phyloP scores from a whole-genome alignment of 495 filamentous ascomycete genomes.

The Trichoderma gamsii region DNA sequence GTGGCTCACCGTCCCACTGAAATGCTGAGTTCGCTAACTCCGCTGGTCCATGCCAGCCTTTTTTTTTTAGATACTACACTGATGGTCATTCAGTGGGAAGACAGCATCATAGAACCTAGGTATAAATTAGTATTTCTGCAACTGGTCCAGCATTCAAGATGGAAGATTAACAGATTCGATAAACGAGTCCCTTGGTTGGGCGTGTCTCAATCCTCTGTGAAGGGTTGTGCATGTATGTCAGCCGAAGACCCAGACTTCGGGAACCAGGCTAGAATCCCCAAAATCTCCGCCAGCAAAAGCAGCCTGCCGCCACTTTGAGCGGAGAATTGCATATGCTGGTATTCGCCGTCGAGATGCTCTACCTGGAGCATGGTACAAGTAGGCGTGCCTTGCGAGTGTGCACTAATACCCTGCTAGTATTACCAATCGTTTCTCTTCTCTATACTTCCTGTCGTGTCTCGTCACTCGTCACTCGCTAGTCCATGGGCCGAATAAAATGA shows the following conservation, averaged over 20 bases:
- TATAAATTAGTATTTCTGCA: too few species aligned
- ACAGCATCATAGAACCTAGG: too few species aligned
- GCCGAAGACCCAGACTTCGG: neutral
- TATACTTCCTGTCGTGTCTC: neutral
- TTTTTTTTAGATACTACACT: too few species aligned
- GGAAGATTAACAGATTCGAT: too few species aligned
- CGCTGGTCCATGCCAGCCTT: too few species aligned
- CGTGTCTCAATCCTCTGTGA: neutral
- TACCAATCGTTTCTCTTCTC: neutral
- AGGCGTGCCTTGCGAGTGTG: neutral
- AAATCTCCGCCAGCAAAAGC: neutral
- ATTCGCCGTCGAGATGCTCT: neutral
- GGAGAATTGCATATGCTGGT: conserved; percentile 2
- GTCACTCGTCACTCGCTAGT: neutral
- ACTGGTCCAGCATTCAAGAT: too few species aligned
- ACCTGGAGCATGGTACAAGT: too few species aligned
- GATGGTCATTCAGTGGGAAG: too few species aligned
- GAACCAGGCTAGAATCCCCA: neutral
- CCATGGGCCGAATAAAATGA: neutral
- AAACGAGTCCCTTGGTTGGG: too few species aligned
- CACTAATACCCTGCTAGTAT: neutral
- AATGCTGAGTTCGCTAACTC: too few species aligned
- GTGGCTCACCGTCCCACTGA: too few species aligned
- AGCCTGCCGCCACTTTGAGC: neutral
- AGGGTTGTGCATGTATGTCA: neutral